phyloP scores from a whole-genome alignment of 2,329 filamentous ascomycete genomes.

The Cladosporium sp. region DNA sequence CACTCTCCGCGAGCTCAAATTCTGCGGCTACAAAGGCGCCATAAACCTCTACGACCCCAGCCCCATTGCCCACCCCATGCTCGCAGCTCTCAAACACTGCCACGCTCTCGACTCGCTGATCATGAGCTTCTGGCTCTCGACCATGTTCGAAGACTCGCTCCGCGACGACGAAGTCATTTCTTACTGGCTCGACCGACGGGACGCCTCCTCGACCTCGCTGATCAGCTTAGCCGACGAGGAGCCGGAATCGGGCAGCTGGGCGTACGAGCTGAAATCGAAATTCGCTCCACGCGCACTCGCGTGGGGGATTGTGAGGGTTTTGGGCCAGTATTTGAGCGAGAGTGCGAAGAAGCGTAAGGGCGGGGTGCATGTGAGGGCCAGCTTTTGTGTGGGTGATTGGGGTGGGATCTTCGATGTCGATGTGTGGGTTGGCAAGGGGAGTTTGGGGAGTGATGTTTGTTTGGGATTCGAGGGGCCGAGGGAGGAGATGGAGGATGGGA shows the following conservation, averaged over 20 bases:
- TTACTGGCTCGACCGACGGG: conserved; percentile 41
- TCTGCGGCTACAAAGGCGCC: conserved; percentile 45
- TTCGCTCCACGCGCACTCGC: conserved; percentile 40
- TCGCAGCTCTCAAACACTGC: conserved; percentile 39
- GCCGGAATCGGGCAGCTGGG: conserved; percentile 37
- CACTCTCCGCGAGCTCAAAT: conserved; percentile 43
- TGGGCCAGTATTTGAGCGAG: conserved; percentile 39
- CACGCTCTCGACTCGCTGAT: conserved; percentile 40
- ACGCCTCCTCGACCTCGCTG: conserved; percentile 37
- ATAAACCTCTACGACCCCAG: conserved; percentile 37
- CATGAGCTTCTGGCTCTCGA: conserved; percentile 41
- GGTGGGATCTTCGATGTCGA: conserved; percentile 46
- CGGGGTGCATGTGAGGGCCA: conserved; percentile 42
- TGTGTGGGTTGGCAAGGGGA: conserved; percentile 35
- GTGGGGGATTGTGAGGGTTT: conserved; percentile 35
- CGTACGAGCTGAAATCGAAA: conserved; percentile 36
- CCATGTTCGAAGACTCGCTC: conserved; percentile 34
- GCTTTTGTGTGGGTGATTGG: conserved; percentile 40
- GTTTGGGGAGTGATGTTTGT: conserved; percentile 33
- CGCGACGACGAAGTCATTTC: conserved; percentile 42
- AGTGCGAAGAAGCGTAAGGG: conserved; percentile 37
- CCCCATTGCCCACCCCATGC: conserved; percentile 35
- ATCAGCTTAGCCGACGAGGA: conserved; percentile 26
- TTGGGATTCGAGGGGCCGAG: conserved; percentile 40
- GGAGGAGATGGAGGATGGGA: conserved; percentile 40